phyloP scores from a whole-genome alignment of 225 moss, liverwort and hornwort species.

The Polytrichum formosum region DNA sequence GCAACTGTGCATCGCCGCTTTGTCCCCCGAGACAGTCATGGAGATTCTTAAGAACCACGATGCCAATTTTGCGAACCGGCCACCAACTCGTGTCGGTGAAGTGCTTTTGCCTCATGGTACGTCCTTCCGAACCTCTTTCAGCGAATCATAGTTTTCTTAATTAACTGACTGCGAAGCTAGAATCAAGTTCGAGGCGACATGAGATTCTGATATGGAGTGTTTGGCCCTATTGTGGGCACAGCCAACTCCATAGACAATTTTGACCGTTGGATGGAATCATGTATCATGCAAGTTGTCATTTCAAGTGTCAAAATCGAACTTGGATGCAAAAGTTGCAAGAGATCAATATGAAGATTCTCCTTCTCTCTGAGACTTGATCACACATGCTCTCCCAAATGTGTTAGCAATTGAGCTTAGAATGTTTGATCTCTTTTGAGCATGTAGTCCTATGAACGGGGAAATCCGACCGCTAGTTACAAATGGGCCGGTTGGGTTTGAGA shows the following conservation, averaged over 20 bases:
- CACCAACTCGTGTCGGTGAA: neutral
- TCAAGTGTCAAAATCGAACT: neutral
- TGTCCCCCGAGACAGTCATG: neutral
- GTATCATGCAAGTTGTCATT: neutral
- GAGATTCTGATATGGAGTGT: neutral
- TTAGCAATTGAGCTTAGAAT: too few relatives aligned
- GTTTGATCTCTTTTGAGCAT: too few relatives aligned
- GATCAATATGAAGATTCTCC: too few relatives aligned
- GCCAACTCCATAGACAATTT: neutral
- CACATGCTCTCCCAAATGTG: too few relatives aligned
- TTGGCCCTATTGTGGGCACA: neutral
- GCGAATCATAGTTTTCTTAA: neutral
- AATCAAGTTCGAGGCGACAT: neutral
- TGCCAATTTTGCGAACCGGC: neutral
- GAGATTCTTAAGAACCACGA: neutral
- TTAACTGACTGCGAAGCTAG: neutral
- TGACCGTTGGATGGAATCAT: neutral
- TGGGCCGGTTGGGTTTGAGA: too few relatives aligned
- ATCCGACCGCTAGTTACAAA: too few relatives aligned
- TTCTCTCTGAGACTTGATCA: too few relatives aligned
- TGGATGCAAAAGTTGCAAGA: too few relatives aligned
- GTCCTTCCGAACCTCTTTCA: neutral
- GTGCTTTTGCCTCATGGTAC: neutral
- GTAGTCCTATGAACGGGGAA: too few relatives aligned
- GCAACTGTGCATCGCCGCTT: neutral